Conservation (phyloP, 2,329 filamentous ascomycete species). For the Cryphonectria naterciae region DNA sequence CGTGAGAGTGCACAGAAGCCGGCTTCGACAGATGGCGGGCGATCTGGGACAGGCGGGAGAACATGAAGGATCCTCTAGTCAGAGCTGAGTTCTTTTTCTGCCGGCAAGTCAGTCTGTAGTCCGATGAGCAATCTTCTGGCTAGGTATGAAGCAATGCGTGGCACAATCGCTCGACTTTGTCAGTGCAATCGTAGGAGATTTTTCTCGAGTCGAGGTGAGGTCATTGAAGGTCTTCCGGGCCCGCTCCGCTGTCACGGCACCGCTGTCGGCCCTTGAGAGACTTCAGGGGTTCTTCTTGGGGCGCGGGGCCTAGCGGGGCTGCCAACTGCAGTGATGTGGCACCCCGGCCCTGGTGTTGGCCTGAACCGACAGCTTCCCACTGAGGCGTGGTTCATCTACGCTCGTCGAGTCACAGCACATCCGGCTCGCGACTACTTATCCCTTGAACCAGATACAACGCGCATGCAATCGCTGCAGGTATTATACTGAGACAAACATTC, state of each 20-base stretch:
- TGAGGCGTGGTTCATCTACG: neutral
- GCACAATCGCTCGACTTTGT: neutral
- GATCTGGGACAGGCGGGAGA: conserved; percentile 74
- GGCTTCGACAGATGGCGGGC: conserved; percentile 70
- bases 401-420: neutral
- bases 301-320: conserved; percentile 24
- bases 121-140: neutral
- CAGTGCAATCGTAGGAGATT: neutral
- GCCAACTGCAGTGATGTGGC: neutral
- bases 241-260: conserved; percentile 10
- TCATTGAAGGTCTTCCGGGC: conserved; percentile 15
- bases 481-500: neutral
- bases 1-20: conserved; percentile 52
- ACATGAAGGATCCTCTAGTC: conserved; percentile 59
- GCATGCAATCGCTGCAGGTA: neutral
- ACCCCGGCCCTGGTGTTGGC: conserved; percentile 4
- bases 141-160: neutral
- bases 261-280: conserved; percentile 20
- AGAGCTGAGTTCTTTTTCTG: neutral
- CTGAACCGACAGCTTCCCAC: neutral
- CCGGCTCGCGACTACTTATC: neutral
- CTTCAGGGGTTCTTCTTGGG: neutral
- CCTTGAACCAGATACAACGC: neutral
- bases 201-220: conserved; percentile 7
- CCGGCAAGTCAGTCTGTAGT: neutral